Evolutionary conservation across 2,329 filamentous ascomycete genomes (phyloP).

Genomic region (Tolypocladium nubicola): DNA sequence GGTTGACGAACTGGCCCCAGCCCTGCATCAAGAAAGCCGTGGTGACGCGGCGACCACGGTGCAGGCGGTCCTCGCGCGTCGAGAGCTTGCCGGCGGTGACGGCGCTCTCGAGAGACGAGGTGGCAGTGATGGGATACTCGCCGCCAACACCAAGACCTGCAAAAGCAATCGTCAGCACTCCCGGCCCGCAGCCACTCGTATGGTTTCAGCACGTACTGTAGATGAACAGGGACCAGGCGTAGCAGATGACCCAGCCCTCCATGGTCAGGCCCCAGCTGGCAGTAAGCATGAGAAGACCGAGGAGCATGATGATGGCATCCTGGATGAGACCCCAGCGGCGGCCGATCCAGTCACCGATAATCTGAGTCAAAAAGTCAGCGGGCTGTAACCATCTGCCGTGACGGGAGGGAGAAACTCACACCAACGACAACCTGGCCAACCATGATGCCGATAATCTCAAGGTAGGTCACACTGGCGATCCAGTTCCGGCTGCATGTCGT

Average conservation of each 20-base stretch:
- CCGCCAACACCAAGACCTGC: conserved; percentile 56
- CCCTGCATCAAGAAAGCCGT: conserved; percentile 97
- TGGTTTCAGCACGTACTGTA: conserved; percentile 16
- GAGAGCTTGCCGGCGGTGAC: conserved; percentile 79
- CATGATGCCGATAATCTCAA: conserved; percentile 93
- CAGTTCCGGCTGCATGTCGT: conserved; percentile 66
- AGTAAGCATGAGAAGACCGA: conserved; percentile 85
- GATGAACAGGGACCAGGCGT: conserved; percentile 90
- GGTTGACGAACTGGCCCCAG: conserved; percentile 95
- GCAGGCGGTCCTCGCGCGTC: conserved; percentile 83
- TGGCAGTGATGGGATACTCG: conserved; percentile 95
- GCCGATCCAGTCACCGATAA: conserved; percentile 64
- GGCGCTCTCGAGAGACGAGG: conserved; percentile 86
- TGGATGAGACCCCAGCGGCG: conserved; percentile 94
- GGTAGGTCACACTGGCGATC: conserved; percentile 76
- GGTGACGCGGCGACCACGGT: conserved; percentile 91
- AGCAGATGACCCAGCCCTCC: conserved; percentile 95
- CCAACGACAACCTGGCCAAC: conserved; percentile 84
- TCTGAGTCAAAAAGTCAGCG: conserved; percentile 18
- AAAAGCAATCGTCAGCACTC: neutral
- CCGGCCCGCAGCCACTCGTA: neutral
- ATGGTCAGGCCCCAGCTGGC: conserved; percentile 79
- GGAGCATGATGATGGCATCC: conserved; percentile 85
- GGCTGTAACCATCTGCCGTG: neutral
- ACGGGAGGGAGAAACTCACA: conserved; percentile 33